Evolutionary conservation across 2,329 filamentous ascomycete genomes (phyloP).

Genomic region (Penicillium freii): DNA sequence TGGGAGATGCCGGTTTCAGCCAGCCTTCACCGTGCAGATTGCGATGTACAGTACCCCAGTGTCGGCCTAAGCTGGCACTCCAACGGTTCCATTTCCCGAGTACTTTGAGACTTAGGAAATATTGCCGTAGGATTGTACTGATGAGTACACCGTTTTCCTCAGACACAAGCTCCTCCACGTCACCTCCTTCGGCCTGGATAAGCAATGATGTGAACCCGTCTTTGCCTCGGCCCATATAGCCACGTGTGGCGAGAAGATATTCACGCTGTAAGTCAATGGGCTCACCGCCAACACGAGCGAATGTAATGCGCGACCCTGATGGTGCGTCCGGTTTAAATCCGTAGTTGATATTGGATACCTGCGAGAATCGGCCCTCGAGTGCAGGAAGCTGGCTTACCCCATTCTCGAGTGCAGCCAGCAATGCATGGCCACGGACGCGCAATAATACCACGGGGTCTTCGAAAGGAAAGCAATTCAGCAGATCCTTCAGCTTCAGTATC

Average conservation of each 20-base stretch:
- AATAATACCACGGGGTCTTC: constrained; percentile 85
- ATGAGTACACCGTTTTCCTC: constrained; percentile 87
- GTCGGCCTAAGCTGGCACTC: constrained; percentile 58
- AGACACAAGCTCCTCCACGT: constrained; percentile 72
- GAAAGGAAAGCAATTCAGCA: constrained; percentile 89
- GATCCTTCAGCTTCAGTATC: constrained; percentile 71
- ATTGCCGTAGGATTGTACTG: constrained; percentile 81
- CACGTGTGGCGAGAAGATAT: constrained; percentile 75
- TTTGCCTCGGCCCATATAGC: constrained; percentile 86
- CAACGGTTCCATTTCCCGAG: constrained; percentile 76
- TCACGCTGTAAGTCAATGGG: constrained; percentile 61
- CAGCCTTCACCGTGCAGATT: constrained; percentile 56
- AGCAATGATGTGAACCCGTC: constrained; percentile 78
- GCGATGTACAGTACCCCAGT: constrained; percentile 67
- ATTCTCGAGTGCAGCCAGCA: constrained; percentile 81
- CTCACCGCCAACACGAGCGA: constrained; percentile 59
- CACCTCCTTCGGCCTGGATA: constrained; percentile 72
- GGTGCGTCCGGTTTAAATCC: constrained; percentile 65
- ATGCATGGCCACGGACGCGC: constrained; percentile 66
- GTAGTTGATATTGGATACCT: constrained; percentile 80
- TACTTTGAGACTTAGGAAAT: constrained; percentile 82
- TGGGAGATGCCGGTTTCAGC: constrained; percentile 43
- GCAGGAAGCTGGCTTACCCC: constrained; percentile 77
- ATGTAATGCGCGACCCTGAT: constrained; percentile 62
- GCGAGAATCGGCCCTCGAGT: constrained; percentile 78